phyloP scores from a whole-genome alignment of 805 yeast species.

The Candida railenensis region DNA sequence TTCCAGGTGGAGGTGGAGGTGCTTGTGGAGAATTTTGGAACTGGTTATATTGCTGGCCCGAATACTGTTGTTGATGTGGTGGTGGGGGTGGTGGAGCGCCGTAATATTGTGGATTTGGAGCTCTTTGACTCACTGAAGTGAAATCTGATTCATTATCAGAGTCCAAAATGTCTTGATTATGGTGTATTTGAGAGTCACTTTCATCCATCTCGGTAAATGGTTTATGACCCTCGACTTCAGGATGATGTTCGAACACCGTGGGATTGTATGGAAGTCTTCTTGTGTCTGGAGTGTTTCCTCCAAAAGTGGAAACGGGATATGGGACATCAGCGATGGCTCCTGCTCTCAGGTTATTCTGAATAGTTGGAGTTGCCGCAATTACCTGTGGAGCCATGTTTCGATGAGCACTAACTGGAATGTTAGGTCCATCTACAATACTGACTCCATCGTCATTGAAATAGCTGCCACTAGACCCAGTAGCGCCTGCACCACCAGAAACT shows the following conservation, averaged over 20 bases:
- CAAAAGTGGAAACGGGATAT: slow-evolving; percentile 3
- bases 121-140: slow-evolving; percentile 63
- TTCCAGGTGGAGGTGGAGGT: slow-evolving; percentile 7
- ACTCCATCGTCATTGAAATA: slow-evolving; percentile 11
- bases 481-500: slow-evolving; percentile 1
- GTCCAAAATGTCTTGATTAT: slow-evolving; percentile 15
- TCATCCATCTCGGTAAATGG: slow-evolving; percentile 43
- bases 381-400: slow-evolving; percentile 32
- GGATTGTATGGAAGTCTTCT: slow-evolving; percentile 10
- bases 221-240: slow-evolving; percentile 45
- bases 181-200: slow-evolving; percentile 15
- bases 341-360: slow-evolving; percentile 10
- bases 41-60: background rate
- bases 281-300: background rate
- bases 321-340: background rate
- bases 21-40: slow-evolving; percentile 7
- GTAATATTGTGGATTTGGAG: slow-evolving; percentile 58
- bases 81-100: slow-evolving; percentile 8
- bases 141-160: slow-evolving; percentile 53
- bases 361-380: slow-evolving; percentile 24
- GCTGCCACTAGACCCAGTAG: slow-evolving; percentile 4
- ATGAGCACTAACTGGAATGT: slow-evolving; percentile 30
- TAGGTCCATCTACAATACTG: slow-evolving; percentile 30
- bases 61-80: slow-evolving; percentile 5
- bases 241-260: slow-evolving; percentile 45